Evolutionary conservation across 1,284 basidiomycete genomes (phyloP).

Genomic region (Porodaedalea pini): DNA sequence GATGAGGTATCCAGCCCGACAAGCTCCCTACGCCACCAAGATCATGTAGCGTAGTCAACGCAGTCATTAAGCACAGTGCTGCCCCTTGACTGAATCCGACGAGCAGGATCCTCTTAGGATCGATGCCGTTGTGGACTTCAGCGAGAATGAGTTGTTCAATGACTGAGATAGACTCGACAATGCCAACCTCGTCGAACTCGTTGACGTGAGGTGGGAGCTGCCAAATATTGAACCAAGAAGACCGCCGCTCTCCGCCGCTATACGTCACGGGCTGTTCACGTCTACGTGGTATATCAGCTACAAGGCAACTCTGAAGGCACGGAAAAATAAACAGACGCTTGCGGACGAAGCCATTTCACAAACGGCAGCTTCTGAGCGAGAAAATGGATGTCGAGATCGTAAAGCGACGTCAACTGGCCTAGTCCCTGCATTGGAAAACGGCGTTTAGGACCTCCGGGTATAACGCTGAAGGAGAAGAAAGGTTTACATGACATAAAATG

Average conservation of each 20-base stretch:
- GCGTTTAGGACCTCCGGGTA: background rate
- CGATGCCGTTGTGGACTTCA: slow-evolving; percentile 37
- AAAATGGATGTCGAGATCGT: slow-evolving; percentile 33
- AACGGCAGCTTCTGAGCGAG: slow-evolving; percentile 36
- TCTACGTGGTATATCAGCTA: slow-evolving; percentile 10
- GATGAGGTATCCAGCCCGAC: slow-evolving; percentile 43
- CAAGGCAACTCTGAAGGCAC: background rate
- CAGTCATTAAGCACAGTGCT: slow-evolving; percentile 37
- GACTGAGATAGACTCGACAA: slow-evolving; percentile 35
- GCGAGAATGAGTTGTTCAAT: slow-evolving; percentile 40
- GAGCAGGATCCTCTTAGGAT: slow-evolving; percentile 37
- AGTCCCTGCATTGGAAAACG: slow-evolving; percentile 32
- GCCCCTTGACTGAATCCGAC: slow-evolving; percentile 47
- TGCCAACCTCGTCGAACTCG: slow-evolving; percentile 38
- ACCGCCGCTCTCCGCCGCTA: slow-evolving; percentile 32
- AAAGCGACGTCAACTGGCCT: slow-evolving; percentile 36
- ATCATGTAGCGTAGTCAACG: slow-evolving; percentile 39
- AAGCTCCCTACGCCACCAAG: slow-evolving; percentile 42
- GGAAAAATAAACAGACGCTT: slow-evolving; percentile 35
- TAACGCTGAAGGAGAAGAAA: background rate
- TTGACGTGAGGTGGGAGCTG: slow-evolving; percentile 36
- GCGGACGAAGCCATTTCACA: slow-evolving; percentile 42
- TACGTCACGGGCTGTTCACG: slow-evolving; percentile 32
- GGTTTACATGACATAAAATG: slow-evolving; percentile 37
- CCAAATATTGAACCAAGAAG: slow-evolving; percentile 45